phyloP scores from a whole-genome alignment of 495 filamentous ascomycete genomes.

The Xylaria nigripes region DNA sequence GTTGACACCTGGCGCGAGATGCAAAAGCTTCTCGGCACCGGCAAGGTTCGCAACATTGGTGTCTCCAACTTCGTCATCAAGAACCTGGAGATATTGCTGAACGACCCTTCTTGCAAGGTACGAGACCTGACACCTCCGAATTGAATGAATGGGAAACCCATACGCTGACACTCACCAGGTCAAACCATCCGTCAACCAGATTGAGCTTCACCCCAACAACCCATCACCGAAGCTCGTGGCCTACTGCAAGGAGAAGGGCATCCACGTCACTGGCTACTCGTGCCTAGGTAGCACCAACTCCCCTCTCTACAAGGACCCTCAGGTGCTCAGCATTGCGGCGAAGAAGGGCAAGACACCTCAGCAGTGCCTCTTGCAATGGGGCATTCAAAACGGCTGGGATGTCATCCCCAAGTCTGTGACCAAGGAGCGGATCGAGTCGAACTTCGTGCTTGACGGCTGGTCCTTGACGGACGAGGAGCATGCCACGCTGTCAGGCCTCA shows the following conservation, averaged over 20 bases:
- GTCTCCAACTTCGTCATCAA: slow-evolving; percentile 67
- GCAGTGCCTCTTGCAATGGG: slow-evolving; percentile 63
- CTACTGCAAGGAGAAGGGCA: slow-evolving; percentile 59
- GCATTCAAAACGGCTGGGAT: slow-evolving; percentile 62
- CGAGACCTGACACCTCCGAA: slow-evolving; percentile 31
- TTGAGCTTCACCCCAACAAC: slow-evolving; percentile 82
- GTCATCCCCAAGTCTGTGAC: slow-evolving; percentile 65
- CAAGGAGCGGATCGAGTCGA: slow-evolving; percentile 53
- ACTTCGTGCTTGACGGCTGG: slow-evolving; percentile 61
- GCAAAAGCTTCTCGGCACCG: slow-evolving; percentile 71
- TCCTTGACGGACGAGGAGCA: slow-evolving; percentile 57
- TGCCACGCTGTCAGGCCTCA: slow-evolving; percentile 51
- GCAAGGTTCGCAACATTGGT: slow-evolving; percentile 76
- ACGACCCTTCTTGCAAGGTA: slow-evolving; percentile 45
- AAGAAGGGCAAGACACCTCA: slow-evolving; percentile 58
- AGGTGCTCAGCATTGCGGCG: slow-evolving; percentile 52
- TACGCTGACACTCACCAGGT: slow-evolving; percentile 52
- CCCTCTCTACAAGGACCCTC: slow-evolving; percentile 52
- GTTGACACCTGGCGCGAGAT: slow-evolving; percentile 77
- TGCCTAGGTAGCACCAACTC: slow-evolving; percentile 52
- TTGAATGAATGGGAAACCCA: slow-evolving; percentile 37
- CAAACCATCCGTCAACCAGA: slow-evolving; percentile 80
- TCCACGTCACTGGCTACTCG: slow-evolving; percentile 61
- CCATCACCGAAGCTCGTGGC: slow-evolving; percentile 71
- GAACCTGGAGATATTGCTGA: slow-evolving; percentile 60